Evolutionary conservation across 805 yeast genomes (phyloP).

Genomic region (Metschnikowia dekortorum): DNA sequence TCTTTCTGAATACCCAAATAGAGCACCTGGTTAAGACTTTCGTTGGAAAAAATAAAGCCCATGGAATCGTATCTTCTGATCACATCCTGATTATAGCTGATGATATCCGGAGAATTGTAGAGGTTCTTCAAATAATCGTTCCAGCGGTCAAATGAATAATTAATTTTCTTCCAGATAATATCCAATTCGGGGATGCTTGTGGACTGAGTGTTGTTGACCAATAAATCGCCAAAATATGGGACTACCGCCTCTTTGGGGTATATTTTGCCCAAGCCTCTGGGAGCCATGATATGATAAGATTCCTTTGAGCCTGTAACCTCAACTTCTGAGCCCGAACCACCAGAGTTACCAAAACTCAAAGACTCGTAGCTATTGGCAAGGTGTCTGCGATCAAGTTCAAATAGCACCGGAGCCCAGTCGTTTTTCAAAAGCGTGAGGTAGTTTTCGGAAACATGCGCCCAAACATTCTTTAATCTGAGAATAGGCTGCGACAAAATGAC

Average conservation of each 20-base stretch:
- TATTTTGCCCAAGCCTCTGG: conserved; percentile 77
- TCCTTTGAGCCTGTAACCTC: conserved; percentile 23
- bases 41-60: conserved; percentile 43
- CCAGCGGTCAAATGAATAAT: conserved; percentile 80
- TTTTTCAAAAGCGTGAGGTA: conserved; percentile 57
- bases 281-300: conserved; percentile 72
- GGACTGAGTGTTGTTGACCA: conserved; percentile 40
- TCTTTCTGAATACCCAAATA: conserved; percentile 36
- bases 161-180: conserved; percentile 60
- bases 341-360: conserved; percentile 14
- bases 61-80: conserved; percentile 35
- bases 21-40: conserved; percentile 39
- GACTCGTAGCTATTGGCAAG: conserved; percentile 32
- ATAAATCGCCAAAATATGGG: conserved; percentile 87
- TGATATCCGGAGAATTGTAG: conserved; percentile 38
- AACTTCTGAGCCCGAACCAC: conserved; percentile 9
- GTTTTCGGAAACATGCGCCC: conserved; percentile 66
- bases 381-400: conserved; percentile 77
- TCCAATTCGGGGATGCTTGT: conserved; percentile 52
- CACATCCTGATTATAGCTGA: conserved; percentile 38
- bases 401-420: conserved; percentile 91
- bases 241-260: conserved; percentile 75
- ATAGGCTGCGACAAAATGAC: conserved; percentile 79
- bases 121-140: conserved; percentile 57
- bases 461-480: conserved; percentile 64